Evolutionary conservation across 2,329 filamentous ascomycete genomes (phyloP), one percentile per base, ranked within the genome.

Genomic region (Fusarium sp.): DNA sequence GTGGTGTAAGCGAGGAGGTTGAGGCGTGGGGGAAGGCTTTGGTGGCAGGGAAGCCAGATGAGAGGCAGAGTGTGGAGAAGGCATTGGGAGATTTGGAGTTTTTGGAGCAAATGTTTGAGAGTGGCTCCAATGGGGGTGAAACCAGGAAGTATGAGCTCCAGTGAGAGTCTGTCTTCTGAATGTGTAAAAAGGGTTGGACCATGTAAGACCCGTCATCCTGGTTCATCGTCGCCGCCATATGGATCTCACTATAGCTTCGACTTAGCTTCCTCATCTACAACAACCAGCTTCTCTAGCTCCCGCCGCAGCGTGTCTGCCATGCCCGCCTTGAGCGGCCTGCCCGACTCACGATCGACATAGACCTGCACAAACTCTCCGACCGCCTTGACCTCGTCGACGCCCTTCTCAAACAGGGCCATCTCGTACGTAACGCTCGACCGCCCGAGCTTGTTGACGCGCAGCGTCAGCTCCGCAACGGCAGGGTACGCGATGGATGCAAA

Each of bases 351-450:
- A 67, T 95, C 90, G n/a, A 97, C 93, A 84, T 96, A 97, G 12
- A 98, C 94, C 80, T 98, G 95, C 16, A 94, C 88, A 79, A 96
- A 95, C 76, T 93, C 92, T 2, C 95, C 95, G 1, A 98, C 94
- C 12, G 94, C 94, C 79, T 93, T 83, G 11, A 96, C 94, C 22
- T 88, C 85, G 2, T 94, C 90, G 3, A 91, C 84, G 0, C 92
- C 94, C 68, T 89, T 87, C 79, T 94, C 92, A 78, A 98, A 98
- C 1, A 98, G 87, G 0, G 91, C 96, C 67, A 97, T 90, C 80
- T 98, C 96, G 79, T 98, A 98, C 14, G 91, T 93, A 10, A 97
- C 95, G 78, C 94, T 98, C 29, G 93, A 94, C 75, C 90, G 93
- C 5, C 95, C 95, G 9, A 98, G 87, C 81, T 92, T 95, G 75